A percentile compares a stretch with the other conserved stretches of the same genome.
phyloP scores from a whole-genome alignment of 768 basidiomycete genomes.

The Lentinula raphanica region DNA sequence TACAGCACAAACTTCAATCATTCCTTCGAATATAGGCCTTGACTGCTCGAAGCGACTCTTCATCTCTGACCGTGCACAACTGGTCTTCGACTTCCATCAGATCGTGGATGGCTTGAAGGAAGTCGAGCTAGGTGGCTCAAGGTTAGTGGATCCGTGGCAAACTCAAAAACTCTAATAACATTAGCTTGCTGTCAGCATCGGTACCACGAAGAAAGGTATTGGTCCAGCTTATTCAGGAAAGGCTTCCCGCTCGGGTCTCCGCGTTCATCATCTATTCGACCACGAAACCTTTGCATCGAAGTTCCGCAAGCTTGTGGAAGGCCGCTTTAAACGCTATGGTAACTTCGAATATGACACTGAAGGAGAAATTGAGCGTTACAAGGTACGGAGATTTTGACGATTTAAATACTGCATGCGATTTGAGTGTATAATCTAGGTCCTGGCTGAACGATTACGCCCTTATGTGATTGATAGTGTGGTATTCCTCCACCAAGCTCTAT shows the following conservation, averaged over 20 bases:
- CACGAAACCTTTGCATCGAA: conserved; percentile 78
- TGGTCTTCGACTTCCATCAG: conserved; percentile 99
- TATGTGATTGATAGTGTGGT: conserved; percentile 86
- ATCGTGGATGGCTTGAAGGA: conserved; percentile 99
- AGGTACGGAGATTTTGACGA: conserved; percentile 53
- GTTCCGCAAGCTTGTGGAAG: conserved; percentile 94
- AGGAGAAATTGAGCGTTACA: conserved; percentile 89
- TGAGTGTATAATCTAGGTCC: conserved; percentile 38
- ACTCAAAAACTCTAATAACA: neutral
- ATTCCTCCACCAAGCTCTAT: conserved; percentile 79
- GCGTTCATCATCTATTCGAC: conserved; percentile 95
- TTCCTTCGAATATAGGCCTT: conserved; percentile 56
- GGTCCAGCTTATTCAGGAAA: conserved; percentile 98
- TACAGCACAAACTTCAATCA: neutral
- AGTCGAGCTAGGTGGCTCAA: conserved; percentile 89
- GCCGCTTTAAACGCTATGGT: conserved; percentile 96
- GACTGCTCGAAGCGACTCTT: conserved; percentile 81
- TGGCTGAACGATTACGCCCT: conserved; percentile 81
- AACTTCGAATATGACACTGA: conserved; percentile 98
- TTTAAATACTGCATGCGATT: neutral
- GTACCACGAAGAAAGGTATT: conserved; percentile 97
- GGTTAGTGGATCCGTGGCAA: conserved; percentile 31
- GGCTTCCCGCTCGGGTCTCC: conserved; percentile 91
- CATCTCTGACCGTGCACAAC: conserved; percentile 92
- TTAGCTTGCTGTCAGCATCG: conserved; percentile 55